Evolutionary conservation across 169 alveolate genomes (phyloP).

Genomic region (Cryptosporidium sp.): DNA sequence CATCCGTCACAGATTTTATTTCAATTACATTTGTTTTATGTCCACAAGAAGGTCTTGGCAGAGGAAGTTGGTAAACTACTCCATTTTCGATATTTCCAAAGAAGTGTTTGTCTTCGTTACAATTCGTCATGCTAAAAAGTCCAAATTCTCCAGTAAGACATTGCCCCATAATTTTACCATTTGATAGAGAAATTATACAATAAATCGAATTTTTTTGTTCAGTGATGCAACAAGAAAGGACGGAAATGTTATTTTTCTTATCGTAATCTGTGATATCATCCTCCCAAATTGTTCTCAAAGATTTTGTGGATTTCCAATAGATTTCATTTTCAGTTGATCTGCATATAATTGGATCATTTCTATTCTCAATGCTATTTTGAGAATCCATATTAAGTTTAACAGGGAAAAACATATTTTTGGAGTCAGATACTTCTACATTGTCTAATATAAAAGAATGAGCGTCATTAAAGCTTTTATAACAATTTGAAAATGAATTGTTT

Average conservation of each 20-base stretch:
- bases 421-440: constrained; percentile 9
- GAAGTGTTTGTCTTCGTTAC: constrained; percentile 61
- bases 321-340: neutral
- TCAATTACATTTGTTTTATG: constrained; percentile 28
- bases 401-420: constrained; percentile 16
- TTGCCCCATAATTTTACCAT: constrained; percentile 63
- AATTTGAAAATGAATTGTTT: neutral
- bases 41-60: neutral
- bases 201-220: constrained; percentile 59
- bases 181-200: constrained; percentile 63
- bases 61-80: constrained; percentile 58
- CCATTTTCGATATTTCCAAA: constrained; percentile 73
- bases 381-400: constrained; percentile 8
- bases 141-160: constrained; percentile 75
- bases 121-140: constrained; percentile 26
- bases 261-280: constrained; percentile 17
- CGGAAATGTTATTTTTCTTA: constrained; percentile 20
- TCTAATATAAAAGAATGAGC: neutral
- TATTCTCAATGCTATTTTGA: neutral
- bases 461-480: neutral
- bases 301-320: constrained; percentile 46
- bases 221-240: constrained; percentile 46
- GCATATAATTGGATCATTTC: neutral
- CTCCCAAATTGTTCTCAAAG: constrained; percentile 58
- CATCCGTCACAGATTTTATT: constrained; percentile 54